Percentiles rank a stretch among this genome's conserved stretches.
Conservation (phyloP, 305 asterid species). For the Lippia alba region DNA sequence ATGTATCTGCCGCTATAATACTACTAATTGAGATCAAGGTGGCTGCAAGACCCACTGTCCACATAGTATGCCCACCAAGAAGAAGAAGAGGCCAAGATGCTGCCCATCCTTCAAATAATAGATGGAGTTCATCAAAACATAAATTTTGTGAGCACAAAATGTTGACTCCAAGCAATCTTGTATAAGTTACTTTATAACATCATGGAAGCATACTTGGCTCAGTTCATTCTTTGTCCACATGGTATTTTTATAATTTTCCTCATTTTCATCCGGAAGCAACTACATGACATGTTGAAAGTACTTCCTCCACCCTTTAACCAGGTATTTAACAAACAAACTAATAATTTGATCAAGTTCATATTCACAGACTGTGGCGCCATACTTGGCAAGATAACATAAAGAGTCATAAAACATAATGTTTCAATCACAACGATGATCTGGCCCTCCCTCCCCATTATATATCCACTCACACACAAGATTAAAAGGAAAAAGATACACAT, state of each 20-base stretch:
- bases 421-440: neutral
- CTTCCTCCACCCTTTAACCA: neutral
- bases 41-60: constrained; percentile 98
- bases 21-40: constrained; percentile 86
- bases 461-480: neutral
- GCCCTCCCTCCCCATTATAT: neutral
- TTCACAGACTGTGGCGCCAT: neutral
- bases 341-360: neutral
- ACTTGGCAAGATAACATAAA: neutral
- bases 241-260: neutral
- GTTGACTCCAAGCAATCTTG: constrained; percentile 13
- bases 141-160: constrained; percentile 17
- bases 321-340: too few relatives aligned
- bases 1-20: constrained; percentile 95
- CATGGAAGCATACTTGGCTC: constrained; percentile 20
- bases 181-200: constrained; percentile 18
- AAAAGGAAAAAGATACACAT: neutral
- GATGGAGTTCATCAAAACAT: constrained; percentile 27
- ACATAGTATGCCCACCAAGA: constrained; percentile 87
- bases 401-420: neutral
- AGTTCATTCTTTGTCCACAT: neutral
- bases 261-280: neutral
- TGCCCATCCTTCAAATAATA: constrained; percentile 58
- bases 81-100: constrained; percentile 88
- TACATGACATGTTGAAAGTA: neutral